A percentile compares a stretch with the other conserved stretches of the same genome.
These are phyloP conservation scores for Tolypocladium pustulatum DNA, from an alignment of 2,329 filamentous ascomycete genomes.

Conservation along the genomic window DNA sequence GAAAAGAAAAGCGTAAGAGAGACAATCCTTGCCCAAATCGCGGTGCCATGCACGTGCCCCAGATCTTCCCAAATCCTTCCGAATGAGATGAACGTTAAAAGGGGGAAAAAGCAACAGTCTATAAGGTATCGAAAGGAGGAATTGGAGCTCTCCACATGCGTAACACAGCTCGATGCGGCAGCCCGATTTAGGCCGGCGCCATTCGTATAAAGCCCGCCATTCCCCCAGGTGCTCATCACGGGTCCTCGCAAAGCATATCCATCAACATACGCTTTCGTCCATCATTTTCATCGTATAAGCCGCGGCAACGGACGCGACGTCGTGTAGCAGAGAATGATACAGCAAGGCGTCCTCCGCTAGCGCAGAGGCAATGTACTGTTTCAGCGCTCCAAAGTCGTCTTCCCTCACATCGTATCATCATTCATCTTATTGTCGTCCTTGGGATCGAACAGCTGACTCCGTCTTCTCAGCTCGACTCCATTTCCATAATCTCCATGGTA, in stretches of 20 bases:
- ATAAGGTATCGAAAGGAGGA: constrained; percentile 12
- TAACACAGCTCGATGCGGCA: background rate
- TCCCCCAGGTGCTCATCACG: background rate
- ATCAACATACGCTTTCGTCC: background rate
- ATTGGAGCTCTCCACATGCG: background rate
- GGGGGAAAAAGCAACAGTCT: constrained; percentile 6
- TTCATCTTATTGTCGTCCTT: constrained; percentile 1
- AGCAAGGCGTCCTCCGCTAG: background rate
- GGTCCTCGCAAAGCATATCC: background rate
- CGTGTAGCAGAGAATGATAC: background rate
- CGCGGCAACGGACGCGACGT: background rate
- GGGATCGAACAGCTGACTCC: background rate
- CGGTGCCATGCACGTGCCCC: background rate
- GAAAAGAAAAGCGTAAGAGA: background rate
- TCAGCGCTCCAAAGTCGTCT: background rate
- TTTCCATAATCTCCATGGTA: constrained; percentile 39
- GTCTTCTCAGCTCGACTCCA: constrained; percentile 21
- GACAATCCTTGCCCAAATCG: background rate
- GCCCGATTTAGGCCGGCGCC: background rate
- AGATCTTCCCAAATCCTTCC: background rate
- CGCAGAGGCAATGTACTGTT: background rate
- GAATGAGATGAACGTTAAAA: background rate
- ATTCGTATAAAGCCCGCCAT: background rate
- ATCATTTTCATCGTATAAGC: background rate
- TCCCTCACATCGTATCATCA: constrained; percentile 10